Conservation (phyloP, 257 asterid species). For the Solanum sejunctum region DNA sequence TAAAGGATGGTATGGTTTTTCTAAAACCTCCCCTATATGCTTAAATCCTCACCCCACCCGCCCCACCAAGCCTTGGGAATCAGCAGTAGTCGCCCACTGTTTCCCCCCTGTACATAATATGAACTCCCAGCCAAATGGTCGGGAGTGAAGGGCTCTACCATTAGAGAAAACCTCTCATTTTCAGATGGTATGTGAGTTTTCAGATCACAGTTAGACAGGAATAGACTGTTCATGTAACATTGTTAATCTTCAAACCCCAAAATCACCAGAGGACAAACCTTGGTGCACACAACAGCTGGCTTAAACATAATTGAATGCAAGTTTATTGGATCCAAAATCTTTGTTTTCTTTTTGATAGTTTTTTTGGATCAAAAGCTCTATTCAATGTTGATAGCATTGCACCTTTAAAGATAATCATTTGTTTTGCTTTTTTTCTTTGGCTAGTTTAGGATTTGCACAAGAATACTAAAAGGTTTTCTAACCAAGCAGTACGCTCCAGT, state of each 20-base stretch:
- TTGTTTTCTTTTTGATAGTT: not conserved
- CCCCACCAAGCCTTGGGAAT: not conserved
- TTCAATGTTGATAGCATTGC: not conserved
- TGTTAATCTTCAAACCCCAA: not conserved
- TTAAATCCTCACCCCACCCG: not conserved
- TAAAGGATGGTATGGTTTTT: not conserved
- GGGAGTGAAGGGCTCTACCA: not conserved
- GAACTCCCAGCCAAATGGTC: not conserved
- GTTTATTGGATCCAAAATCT: not conserved
- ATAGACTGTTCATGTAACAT: not conserved
- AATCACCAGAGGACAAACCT: not conserved
- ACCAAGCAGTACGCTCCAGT: not conserved
- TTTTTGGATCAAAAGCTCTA: not conserved
- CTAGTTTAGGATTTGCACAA: not conserved
- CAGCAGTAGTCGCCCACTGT: not conserved
- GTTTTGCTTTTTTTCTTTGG: not conserved
- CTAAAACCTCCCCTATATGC: not conserved
- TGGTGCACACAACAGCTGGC: not conserved
- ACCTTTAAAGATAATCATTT: not conserved
- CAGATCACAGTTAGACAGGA: not conserved
- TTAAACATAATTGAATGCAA: not conserved
- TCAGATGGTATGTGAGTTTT: not conserved
- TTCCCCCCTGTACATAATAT: not conserved
- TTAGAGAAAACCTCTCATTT: not conserved
- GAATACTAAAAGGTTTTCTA: not conserved